Percentiles rank a stretch among this genome's conserved stretches.
These are phyloP conservation scores for Dactylellina drechsleri DNA, from an alignment of 2,329 filamentous ascomycete species.

Conservation along the genomic window DNA sequence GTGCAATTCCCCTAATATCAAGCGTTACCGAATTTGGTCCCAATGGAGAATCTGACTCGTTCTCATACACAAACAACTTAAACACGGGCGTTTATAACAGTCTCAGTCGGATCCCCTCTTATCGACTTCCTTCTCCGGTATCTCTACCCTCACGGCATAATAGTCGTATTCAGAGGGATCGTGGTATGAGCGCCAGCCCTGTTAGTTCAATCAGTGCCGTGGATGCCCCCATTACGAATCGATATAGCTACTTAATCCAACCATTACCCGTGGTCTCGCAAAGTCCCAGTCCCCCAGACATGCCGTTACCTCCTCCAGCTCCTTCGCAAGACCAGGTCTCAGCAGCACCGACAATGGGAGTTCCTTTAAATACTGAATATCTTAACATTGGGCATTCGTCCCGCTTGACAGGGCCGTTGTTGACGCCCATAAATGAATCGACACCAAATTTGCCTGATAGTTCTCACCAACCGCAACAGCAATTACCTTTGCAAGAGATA, in stretches of 20 bases:
- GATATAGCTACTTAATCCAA: slow-evolving; percentile 52
- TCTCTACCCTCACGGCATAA: slow-evolving; percentile 50
- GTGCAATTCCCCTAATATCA: slow-evolving; percentile 52
- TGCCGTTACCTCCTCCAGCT: slow-evolving; percentile 31
- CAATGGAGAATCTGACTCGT: slow-evolving; percentile 44
- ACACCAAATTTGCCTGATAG: slow-evolving; percentile 22
- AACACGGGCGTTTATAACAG: slow-evolving; percentile 53
- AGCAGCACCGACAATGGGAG: slow-evolving; percentile 27
- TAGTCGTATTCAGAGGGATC: slow-evolving; percentile 50
- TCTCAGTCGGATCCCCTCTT: slow-evolving; percentile 51
- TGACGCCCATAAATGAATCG: slow-evolving; percentile 43
- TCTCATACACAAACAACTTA: slow-evolving; percentile 43
- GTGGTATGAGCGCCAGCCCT: slow-evolving; percentile 51
- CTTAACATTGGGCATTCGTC: slow-evolving; percentile 27
- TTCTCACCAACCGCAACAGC: neutral
- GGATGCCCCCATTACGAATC: slow-evolving; percentile 42
- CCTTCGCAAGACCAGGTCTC: slow-evolving; percentile 29
- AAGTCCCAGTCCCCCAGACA: slow-evolving; percentile 36
- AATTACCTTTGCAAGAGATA: slow-evolving; percentile 7
- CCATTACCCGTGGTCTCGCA: slow-evolving; percentile 24
- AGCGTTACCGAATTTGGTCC: slow-evolving; percentile 31
- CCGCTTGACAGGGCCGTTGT: slow-evolving; percentile 22
- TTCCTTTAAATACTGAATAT: slow-evolving; percentile 16
- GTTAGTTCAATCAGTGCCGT: slow-evolving; percentile 49
- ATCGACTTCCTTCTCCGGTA: slow-evolving; percentile 51